These are phyloP conservation scores for Spergularia azorica DNA, from an alignment of 179 eudicot genomes.

Conservation along the genomic window DNA sequence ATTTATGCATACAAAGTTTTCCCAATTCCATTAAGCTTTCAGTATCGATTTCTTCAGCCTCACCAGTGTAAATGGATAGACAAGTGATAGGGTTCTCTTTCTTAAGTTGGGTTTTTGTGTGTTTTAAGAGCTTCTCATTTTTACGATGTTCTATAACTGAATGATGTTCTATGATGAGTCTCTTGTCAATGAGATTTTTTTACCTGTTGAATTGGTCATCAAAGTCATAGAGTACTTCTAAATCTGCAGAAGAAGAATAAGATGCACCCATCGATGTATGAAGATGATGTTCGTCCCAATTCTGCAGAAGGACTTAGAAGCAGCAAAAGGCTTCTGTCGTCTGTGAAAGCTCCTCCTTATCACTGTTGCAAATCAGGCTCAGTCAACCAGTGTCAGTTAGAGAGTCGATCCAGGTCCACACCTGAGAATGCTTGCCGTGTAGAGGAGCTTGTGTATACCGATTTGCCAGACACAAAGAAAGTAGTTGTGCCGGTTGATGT, in stretches of 20 bases:
- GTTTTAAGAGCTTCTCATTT: not conserved
- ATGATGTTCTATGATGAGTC: constrained; percentile 1
- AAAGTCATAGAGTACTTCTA: constrained; percentile 3
- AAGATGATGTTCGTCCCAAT: constrained; percentile 26
- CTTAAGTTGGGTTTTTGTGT: not conserved
- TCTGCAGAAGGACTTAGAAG: constrained; percentile 34
- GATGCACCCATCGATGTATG: constrained; percentile 48
- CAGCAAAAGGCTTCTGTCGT: constrained; percentile 37
- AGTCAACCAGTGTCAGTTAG: constrained; percentile 7
- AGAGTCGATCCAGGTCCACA: not conserved
- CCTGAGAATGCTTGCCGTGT: not conserved
- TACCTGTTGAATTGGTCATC: constrained; percentile 7
- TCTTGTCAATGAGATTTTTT: not conserved
- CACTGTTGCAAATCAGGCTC: constrained; percentile 47
- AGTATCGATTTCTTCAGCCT: no score
- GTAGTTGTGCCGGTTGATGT: constrained; percentile 3
- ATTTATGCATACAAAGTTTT: no score
- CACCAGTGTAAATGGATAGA: no score
- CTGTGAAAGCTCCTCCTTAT: constrained; percentile 31
- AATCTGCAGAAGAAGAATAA: constrained; percentile 38
- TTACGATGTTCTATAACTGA: not conserved
- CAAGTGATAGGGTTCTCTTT: not conserved
- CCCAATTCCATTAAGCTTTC: no score
- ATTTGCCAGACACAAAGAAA: constrained; percentile 16
- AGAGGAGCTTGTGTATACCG: constrained; percentile 14